Base-by-base conservation (phyloP, 257 asterid genomes). In the Salvia hispanica region DNA sequence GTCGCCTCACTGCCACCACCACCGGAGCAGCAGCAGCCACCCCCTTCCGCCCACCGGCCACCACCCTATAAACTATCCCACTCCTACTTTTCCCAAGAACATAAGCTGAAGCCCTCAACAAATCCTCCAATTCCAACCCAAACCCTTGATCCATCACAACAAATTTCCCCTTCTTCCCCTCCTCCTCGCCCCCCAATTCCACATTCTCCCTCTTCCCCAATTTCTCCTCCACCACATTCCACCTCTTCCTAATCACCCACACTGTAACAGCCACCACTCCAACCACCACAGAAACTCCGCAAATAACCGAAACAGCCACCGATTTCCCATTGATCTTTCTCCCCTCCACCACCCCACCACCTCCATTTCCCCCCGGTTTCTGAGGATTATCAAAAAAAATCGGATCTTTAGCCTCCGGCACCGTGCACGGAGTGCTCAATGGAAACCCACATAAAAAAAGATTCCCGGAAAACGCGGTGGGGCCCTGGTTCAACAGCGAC, bases 81-180 rank as follows among this genome's bases (percentile, higher is more conserved):
- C 86, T 87, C 86, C 84, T 84, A 70, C 97, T 88, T 65, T 94
- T 94, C n/a, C 99, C 97, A 16, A 91, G 86, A 11, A 90, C 97
- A 77, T 90, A 91, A 65, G 99, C 99, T 4, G 99, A 94, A 7
- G 99, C 96, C 87, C 97, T 87, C 75, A 94, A 73, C 75, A 94
- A 78, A 85, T 94, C 99, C 78, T 94, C 99, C 59, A 94, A 73
- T 34, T 88, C 99, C 87, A 94, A 78, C 14, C 72, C 78, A 69
- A 94, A 85, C 67, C 95, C 91, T 64, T 87, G 95, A 63, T 91
- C 93, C 2, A 94, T n/a, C 9, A 81, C 85, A 2, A 81, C 88
- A 43, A 85, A 93, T 81, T 82, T 90, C 66, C 99, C 91, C 76
- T 86, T 86, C 55, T 84, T 88, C 74, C 89, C 91, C 64, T 86